phyloP scores from a whole-genome alignment of 805 yeast species.

The Ogataea populi-albae region DNA sequence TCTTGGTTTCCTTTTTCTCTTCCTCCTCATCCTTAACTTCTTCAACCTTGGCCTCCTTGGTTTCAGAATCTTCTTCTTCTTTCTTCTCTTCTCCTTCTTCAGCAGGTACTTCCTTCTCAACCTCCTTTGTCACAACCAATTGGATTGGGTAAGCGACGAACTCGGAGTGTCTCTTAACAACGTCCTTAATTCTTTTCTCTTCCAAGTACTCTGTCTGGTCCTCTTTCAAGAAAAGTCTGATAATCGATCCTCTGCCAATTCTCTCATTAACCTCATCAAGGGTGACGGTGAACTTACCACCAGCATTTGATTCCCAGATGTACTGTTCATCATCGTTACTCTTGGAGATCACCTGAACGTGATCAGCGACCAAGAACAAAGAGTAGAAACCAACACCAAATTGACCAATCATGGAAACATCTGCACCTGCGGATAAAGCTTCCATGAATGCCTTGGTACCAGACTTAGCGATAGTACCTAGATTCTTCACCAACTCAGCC shows the following conservation, averaged over 20 bases:
- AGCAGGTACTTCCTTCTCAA: slow-evolving; percentile 93
- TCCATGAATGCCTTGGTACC: slow-evolving; percentile 99
- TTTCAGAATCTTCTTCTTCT: slow-evolving; percentile 47
- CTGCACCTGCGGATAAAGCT: slow-evolving; percentile 99
- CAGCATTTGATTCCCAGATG: slow-evolving; percentile 99
- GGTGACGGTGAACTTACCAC: slow-evolving; percentile 97
- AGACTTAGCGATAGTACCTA: slow-evolving; percentile 99
- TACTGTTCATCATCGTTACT: slow-evolving; percentile 99
- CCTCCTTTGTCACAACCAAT: slow-evolving; percentile 96
- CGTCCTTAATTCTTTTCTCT: slow-evolving; percentile 99
- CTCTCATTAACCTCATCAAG: slow-evolving; percentile 83
- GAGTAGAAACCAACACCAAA: slow-evolving; percentile 99
- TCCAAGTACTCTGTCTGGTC: slow-evolving; percentile 98
- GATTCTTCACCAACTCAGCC: slow-evolving; percentile 97
- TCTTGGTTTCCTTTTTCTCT: slow-evolving; percentile 77
- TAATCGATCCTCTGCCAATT: slow-evolving; percentile 90
- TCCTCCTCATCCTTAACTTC: slow-evolving; percentile 67
- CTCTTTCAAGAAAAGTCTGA: slow-evolving; percentile 96
- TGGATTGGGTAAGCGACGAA: slow-evolving; percentile 99
- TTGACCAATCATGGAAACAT: slow-evolving; percentile 99
- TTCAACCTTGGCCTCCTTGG: slow-evolving; percentile 73
- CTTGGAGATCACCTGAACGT: slow-evolving; percentile 96
- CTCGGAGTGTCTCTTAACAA: slow-evolving; percentile 98
- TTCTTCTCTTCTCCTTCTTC: slow-evolving; percentile 64
- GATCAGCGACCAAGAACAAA: slow-evolving; percentile 97